Evolutionary conservation across 2,329 filamentous ascomycete genomes (phyloP).

Genomic region (Claviceps lovelessii): DNA sequence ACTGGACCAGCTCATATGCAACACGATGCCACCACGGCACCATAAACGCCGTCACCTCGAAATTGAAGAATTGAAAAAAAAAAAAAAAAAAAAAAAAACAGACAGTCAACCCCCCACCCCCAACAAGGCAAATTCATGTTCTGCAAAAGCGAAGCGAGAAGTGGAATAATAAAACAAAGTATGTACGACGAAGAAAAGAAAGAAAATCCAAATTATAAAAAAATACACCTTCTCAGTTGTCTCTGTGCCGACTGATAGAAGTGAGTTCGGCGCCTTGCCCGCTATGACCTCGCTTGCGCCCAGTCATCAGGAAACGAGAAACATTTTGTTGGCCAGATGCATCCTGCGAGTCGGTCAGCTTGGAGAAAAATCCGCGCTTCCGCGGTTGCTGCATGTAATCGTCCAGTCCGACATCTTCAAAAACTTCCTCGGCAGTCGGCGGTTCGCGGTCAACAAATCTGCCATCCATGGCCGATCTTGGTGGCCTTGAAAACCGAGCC

Average conservation of each 20-base stretch:
- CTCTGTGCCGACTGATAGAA: conserved; percentile 36
- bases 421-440: conserved; percentile 61
- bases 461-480: conserved; percentile 45
- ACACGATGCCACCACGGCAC: too few species aligned
- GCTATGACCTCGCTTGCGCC: conserved; percentile 52
- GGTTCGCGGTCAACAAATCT: conserved; percentile 41
- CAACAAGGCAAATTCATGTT: neutral
- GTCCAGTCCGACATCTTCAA: conserved; percentile 85
- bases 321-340: conserved; percentile 24
- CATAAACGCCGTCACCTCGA: too few species aligned
- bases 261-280: conserved; percentile 59
- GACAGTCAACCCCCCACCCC: neutral
- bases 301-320: conserved; percentile 51
- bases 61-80: neutral
- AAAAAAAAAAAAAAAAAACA: neutral
- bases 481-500: conserved; percentile 46
- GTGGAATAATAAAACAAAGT: too few species aligned
- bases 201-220: neutral
- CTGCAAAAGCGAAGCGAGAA: neutral
- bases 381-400: conserved; percentile 41
- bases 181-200: neutral
- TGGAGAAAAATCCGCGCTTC: conserved; percentile 61
- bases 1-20: neutral
- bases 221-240: conserved; percentile 7
- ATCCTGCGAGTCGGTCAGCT: conserved; percentile 49